Percentiles rank a stretch among this genome's conserved stretches.
phyloP scores from a whole-genome alignment of 1,139 yeast genomes.

The Candida tetrigidarum region DNA sequence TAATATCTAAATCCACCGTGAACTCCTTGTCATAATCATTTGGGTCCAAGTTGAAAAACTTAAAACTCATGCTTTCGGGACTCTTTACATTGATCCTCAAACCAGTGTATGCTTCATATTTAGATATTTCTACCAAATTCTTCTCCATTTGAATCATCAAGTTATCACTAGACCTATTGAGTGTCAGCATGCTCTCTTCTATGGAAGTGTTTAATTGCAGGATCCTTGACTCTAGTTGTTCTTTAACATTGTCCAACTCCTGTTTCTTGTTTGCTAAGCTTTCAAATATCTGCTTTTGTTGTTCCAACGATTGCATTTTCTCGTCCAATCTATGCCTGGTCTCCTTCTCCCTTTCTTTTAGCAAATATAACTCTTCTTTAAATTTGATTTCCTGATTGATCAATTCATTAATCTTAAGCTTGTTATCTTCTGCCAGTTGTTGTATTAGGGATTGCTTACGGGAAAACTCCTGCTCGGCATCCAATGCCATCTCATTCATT shows the following conservation, averaged over 20 bases:
- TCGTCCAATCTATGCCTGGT: constrained; percentile 3
- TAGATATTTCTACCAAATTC: constrained; percentile 44
- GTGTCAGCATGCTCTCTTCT: constrained; percentile 17
- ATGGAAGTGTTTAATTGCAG: constrained; percentile 23
- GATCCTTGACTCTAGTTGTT: constrained; percentile 30
- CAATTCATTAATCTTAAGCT: constrained; percentile 7
- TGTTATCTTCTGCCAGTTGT: constrained; percentile 10
- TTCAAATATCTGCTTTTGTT: constrained; percentile 32
- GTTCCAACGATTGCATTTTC: constrained; percentile 18
- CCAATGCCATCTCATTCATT: constrained; percentile 12
- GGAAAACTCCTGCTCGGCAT: constrained; percentile 11
- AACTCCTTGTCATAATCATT: constrained; percentile 40
- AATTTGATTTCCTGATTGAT: constrained; percentile 2
- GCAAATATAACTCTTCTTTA: neutral
- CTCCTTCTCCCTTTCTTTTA: constrained; percentile 5
- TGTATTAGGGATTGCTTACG: constrained; percentile 10
- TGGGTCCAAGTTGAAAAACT: constrained; percentile 48
- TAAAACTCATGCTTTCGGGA: constrained; percentile 40
- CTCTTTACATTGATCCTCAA: constrained; percentile 44
- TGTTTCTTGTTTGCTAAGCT: constrained; percentile 29
- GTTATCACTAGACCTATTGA: constrained; percentile 8
- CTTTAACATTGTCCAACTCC: constrained; percentile 24
- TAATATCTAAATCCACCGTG: constrained; percentile 41
- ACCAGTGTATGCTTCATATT: constrained; percentile 52
- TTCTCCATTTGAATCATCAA: constrained; percentile 14